phyloP scores from a whole-genome alignment of 2,329 filamentous ascomycete genomes.

The Sporothrix globosa region DNA sequence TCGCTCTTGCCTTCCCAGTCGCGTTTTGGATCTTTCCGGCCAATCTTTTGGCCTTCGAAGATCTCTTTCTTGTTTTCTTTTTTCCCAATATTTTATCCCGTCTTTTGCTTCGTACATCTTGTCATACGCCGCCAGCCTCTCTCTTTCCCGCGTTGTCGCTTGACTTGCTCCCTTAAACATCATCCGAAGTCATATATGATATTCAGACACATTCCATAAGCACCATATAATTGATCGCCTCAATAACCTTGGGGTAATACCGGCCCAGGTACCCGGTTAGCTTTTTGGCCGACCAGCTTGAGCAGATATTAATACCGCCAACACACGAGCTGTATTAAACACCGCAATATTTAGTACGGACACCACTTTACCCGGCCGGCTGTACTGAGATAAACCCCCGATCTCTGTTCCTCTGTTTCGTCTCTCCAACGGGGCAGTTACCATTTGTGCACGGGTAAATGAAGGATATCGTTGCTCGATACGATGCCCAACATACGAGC shows the following conservation, averaged over 20 bases:
- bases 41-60: conserved; percentile 3
- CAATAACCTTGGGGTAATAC: not conserved
- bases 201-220: conserved; percentile 9
- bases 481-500: not conserved
- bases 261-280: conserved; percentile 16
- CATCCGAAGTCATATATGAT: not conserved
- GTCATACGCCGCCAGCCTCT: not conserved
- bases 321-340: not conserved
- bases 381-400: not conserved
- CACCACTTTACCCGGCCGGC: not conserved
- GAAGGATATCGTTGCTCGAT: not conserved
- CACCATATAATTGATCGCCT: not conserved
- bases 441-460: conserved; percentile 1
- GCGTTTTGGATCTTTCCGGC: conserved; percentile 1
- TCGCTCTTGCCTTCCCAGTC: conserved; percentile 23
- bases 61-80: conserved; percentile 7
- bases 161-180: not conserved
- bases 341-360: not conserved
- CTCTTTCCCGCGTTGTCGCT: not conserved
- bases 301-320: not conserved
- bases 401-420: not conserved
- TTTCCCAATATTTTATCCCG: not conserved
- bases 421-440: not conserved
- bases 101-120: not conserved
- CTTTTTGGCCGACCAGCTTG: conserved; percentile 11